Evolutionary conservation across 495 filamentous ascomycete species (phyloP), one percentile per base, ranked within the genome.

Genomic region (Lasiosphaeris hirsuta): DNA sequence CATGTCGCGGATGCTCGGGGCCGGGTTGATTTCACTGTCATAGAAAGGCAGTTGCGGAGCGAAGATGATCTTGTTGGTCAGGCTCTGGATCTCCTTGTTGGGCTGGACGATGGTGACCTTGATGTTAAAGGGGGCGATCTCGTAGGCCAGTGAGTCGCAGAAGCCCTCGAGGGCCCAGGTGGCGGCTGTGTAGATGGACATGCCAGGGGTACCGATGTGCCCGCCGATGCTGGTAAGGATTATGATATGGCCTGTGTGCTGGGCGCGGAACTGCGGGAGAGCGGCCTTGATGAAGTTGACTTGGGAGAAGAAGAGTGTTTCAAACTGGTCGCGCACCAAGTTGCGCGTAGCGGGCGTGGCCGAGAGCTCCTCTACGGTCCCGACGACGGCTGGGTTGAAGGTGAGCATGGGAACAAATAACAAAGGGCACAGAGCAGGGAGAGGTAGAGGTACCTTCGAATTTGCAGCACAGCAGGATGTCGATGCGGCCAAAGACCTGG

Each of bases 81-180:
- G 81, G 44, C 90, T 84, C 63, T 83, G 81, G 60, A 95, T 89
- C 73, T 96, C 92, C 69, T 84, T 81, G 65, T 82, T 81, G 55
- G 92, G 90, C 75, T 98, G 94, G 42, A 98, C 84, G 63, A 98
- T 92, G 38, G 90, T 96, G 63, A 97, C 82, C 71, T 93, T 96
- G 78, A 97, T 84, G 71, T 96, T 96, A 80, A 97, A 97, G 1
- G 94, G 94, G 0, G 94, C 94, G 51, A 98, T 88, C 73, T 98
- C 94, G 75, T 96, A 98, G 1, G 92, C 92, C 10, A 98, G 78
- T 46, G 90, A 94, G 82, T 96, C 93, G 73, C 91, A 96, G 70
- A 94, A 96, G n/a, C 94, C 94, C 72, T 98, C 94, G 6, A 97
- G 82, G 7, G 93, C 94, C 91, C 95, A 96, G 40, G 90, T 90